Evolutionary conservation across 1,139 yeast species (phyloP).

Genomic region (Blastobotrys arbuscula): DNA sequence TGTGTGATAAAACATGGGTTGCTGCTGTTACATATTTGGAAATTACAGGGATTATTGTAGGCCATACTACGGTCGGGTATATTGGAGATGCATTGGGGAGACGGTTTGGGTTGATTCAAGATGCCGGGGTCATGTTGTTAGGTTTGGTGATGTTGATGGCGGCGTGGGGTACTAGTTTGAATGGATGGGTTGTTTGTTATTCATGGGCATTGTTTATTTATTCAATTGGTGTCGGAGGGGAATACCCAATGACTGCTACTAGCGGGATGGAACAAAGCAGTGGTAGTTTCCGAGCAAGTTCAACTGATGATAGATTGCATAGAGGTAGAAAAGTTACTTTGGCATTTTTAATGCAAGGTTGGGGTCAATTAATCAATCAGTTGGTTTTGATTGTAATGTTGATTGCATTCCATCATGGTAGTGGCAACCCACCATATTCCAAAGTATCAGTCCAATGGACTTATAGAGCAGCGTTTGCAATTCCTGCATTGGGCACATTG

Average conservation of each 20-base stretch:
- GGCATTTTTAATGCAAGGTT: conserved; percentile 41
- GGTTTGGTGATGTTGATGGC: conserved; percentile 78
- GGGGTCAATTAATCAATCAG: conserved; percentile 42
- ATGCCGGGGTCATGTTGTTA: conserved; percentile 37
- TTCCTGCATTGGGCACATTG: conserved; percentile 38
- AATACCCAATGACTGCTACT: conserved; percentile 88
- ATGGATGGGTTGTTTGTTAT: conserved; percentile 52
- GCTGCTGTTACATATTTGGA: conserved; percentile 34
- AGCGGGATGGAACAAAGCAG: conserved; percentile 38
- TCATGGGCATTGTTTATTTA: conserved; percentile 50
- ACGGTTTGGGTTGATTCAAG: conserved; percentile 59
- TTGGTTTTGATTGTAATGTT: conserved; percentile 34
- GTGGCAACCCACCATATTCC: conserved; percentile 37
- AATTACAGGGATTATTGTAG: conserved; percentile 82
- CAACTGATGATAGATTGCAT: conserved; percentile 36
- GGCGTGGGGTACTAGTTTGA: conserved; percentile 35
- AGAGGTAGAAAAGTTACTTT: conserved; percentile 39
- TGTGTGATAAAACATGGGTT: conserved; percentile 34
- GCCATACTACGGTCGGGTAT: conserved; percentile 83
- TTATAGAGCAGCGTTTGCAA: conserved; percentile 35
- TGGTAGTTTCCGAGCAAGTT: conserved; percentile 23
- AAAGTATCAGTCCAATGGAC: conserved; percentile 35
- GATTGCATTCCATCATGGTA: conserved; percentile 45
- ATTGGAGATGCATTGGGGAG: conserved; percentile 84
- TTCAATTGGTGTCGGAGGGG: conserved; percentile 98